Conservation (phyloP, 2,329 filamentous ascomycete species). For the Coniella lustricola region DNA sequence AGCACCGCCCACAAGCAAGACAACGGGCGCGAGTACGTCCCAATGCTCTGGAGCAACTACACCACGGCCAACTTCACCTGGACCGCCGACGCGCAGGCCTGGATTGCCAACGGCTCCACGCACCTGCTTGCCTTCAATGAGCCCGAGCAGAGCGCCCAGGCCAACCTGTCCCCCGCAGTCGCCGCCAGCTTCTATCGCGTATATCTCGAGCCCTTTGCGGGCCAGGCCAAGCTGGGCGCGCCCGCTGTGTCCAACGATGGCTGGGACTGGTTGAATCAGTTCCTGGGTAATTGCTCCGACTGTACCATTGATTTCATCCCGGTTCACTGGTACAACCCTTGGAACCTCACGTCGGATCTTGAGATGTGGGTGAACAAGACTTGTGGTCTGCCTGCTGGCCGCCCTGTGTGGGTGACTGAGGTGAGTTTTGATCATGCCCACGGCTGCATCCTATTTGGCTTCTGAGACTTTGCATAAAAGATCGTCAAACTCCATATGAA, state of each 20-base stretch:
- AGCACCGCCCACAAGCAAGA: slow-evolving; percentile 17
- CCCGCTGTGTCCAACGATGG: slow-evolving; percentile 42
- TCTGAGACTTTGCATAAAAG: background rate
- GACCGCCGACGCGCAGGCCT: slow-evolving; percentile 11
- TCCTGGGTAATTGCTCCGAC: slow-evolving; percentile 32
- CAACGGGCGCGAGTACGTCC: slow-evolving; percentile 19
- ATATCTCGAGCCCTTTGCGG: slow-evolving; percentile 38
- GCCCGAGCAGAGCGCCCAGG: slow-evolving; percentile 19
- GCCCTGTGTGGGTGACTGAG: slow-evolving; percentile 40
- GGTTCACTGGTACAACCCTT: slow-evolving; percentile 40
- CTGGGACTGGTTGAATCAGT: slow-evolving; percentile 35
- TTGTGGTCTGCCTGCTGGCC: slow-evolving; percentile 27
- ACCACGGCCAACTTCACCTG: slow-evolving; percentile 16
- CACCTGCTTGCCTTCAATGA: slow-evolving; percentile 22
- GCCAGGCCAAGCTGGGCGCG: slow-evolving; percentile 36
- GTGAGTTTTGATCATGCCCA: slow-evolving; percentile 4
- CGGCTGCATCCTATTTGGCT: background rate
- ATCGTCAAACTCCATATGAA: background rate
- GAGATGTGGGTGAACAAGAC: slow-evolving; percentile 35
- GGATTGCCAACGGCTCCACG: slow-evolving; percentile 14
- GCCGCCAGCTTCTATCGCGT: slow-evolving; percentile 32
- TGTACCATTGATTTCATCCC: slow-evolving; percentile 38
- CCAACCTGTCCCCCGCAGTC: slow-evolving; percentile 22
- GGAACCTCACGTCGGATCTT: slow-evolving; percentile 31
- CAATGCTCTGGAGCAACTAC: slow-evolving; percentile 21